These are phyloP conservation scores for Usnea hakonensis DNA, from an alignment of 495 filamentous ascomycete species.

Conservation along the genomic window DNA sequence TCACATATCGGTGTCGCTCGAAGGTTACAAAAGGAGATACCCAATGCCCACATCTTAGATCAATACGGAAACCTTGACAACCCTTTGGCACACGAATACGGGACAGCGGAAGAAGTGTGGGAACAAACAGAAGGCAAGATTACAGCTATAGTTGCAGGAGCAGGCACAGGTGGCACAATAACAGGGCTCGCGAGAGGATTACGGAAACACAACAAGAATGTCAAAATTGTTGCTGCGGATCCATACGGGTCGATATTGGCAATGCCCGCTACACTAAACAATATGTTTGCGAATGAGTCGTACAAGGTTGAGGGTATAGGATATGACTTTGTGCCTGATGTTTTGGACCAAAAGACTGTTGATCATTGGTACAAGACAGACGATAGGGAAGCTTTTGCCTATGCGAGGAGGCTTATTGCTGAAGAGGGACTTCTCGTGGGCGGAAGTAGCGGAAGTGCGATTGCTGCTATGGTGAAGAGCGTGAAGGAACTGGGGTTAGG, in stretches of 20 bases:
- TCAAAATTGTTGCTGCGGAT: conserved; percentile 88
- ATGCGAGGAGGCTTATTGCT: conserved; percentile 78
- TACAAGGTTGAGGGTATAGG: conserved; percentile 99
- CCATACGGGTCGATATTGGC: conserved; percentile 85
- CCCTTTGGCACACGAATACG: conserved; percentile 85
- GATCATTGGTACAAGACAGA: conserved; percentile 98
- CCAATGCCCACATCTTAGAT: conserved; percentile 92
- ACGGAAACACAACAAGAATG: conserved; percentile 70
- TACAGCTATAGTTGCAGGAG: conserved; percentile 80
- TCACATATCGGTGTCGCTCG: conserved; percentile 92
- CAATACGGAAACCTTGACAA: conserved; percentile 93
- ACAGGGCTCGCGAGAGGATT: conserved; percentile 82
- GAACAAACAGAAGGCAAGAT: conserved; percentile 77
- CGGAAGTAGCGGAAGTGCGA: conserved; percentile 87
- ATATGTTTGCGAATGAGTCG: conserved; percentile 65
- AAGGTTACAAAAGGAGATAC: conserved; percentile 87
- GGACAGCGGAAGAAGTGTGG: conserved; percentile 97
- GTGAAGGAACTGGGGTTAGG: conserved; percentile 65
- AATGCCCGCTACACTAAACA: conserved; percentile 67
- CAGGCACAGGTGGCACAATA: conserved; percentile 93
- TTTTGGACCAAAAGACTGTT: conserved; percentile 73
- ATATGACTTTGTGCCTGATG: conserved; percentile 95
- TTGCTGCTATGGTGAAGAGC: conserved; percentile 74
- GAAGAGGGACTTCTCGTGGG: conserved; percentile 94
- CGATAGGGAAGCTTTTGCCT: conserved; percentile 83